These are phyloP conservation scores for Botrytis deweyae DNA, from an alignment of 2,329 filamentous ascomycete genomes.

Conservation along the genomic window DNA sequence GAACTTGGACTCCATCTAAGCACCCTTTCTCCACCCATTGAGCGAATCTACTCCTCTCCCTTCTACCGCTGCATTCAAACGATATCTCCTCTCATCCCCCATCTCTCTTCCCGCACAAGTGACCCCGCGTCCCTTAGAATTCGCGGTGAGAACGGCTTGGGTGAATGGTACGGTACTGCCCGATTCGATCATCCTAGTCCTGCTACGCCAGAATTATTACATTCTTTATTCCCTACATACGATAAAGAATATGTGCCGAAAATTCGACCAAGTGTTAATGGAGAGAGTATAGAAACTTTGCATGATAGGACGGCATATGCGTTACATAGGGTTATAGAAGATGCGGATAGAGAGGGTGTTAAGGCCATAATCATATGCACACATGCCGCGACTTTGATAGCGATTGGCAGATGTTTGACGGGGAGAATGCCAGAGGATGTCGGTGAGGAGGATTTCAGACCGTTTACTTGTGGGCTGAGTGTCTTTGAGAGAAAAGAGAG, in stretches of 20 bases:
- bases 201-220: slow-evolving; percentile 61
- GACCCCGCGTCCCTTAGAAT: slow-evolving; percentile 43
- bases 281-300: slow-evolving; percentile 76
- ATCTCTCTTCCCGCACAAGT: slow-evolving; percentile 39
- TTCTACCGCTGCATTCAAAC: slow-evolving; percentile 90
- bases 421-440: slow-evolving; percentile 71
- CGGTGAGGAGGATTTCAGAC: slow-evolving; percentile 75
- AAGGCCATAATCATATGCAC: slow-evolving; percentile 77
- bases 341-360: slow-evolving; percentile 68
- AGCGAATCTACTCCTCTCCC: slow-evolving; percentile 77
- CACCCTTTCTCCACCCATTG: slow-evolving; percentile 63
- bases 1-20: slow-evolving; percentile 70
- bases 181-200: slow-evolving; percentile 83
- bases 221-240: slow-evolving; percentile 61
- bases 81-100: slow-evolving; percentile 65
- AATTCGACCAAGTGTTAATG: slow-evolving; percentile 68
- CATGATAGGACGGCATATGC: slow-evolving; percentile 76
- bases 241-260: slow-evolving; percentile 60
- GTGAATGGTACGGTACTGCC: slow-evolving; percentile 90
- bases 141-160: slow-evolving; percentile 57
- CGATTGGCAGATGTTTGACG: slow-evolving; percentile 78
- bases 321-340: slow-evolving; percentile 66
- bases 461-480: slow-evolving; percentile 80
- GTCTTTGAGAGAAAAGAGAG: slow-evolving; percentile 56
- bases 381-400: slow-evolving; percentile 88